phyloP scores from a whole-genome alignment of 345 rosid species.

The Euphorbia tirucalli region DNA sequence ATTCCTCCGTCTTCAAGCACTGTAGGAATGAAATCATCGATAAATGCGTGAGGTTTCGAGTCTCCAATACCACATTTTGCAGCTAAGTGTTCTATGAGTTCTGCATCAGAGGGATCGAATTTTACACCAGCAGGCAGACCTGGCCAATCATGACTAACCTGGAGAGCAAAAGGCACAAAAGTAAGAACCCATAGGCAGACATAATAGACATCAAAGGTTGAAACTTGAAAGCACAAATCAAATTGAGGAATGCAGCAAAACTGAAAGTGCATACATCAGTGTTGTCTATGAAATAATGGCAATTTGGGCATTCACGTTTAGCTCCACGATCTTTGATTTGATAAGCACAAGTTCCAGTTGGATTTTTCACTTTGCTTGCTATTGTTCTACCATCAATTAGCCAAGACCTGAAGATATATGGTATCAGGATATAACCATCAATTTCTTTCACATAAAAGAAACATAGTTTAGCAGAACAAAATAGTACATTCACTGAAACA shows the following conservation, averaged over 20 bases:
- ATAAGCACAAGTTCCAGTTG: constrained; percentile 42
- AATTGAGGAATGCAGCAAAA: not conserved
- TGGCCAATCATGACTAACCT: constrained; percentile 76
- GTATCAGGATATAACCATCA: constrained; percentile 4
- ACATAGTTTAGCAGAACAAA: too few relatives aligned
- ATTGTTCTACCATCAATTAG: constrained; percentile 64
- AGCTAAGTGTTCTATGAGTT: constrained; percentile 66
- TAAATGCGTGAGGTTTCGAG: constrained; percentile 48
- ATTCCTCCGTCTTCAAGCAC: constrained; percentile 68
- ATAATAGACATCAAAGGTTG: not conserved
- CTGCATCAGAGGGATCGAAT: constrained; percentile 86
- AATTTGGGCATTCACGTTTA: constrained; percentile 70
- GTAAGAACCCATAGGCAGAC: not conserved
- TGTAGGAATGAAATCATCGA: constrained; percentile 70
- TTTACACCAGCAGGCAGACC: constrained; percentile 92
- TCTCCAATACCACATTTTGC: constrained; percentile 68
- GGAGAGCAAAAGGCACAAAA: constrained; percentile 18
- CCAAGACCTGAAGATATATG: constrained; percentile 62
- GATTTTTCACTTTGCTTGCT: constrained; percentile 70
- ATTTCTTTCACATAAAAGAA: not conserved
- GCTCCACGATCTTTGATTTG: constrained; percentile 67
- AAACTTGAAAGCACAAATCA: too few relatives aligned
- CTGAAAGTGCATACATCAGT: constrained; percentile 47
- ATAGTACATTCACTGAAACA: too few relatives aligned
- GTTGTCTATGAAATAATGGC: constrained; percentile 62